Percentiles rank a stretch among this genome's conserved stretches.
Evolutionary conservation across 2,329 filamentous ascomycete genomes (phyloP).

Genomic region (Nemania abortiva): DNA sequence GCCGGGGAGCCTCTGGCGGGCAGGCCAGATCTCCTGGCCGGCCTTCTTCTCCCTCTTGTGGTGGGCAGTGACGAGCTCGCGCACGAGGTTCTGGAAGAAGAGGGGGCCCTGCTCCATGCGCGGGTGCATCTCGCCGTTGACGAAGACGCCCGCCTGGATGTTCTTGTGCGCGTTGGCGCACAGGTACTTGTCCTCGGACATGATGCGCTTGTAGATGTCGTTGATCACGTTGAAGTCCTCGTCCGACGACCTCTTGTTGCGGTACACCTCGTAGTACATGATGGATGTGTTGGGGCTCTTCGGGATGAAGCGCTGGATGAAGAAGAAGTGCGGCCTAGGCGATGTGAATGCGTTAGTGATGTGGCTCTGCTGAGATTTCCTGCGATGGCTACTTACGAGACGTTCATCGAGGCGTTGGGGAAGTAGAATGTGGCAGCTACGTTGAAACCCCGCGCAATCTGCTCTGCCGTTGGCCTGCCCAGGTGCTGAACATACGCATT

Average conservation of each 20-base stretch:
- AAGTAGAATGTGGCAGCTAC: constrained; percentile 41
- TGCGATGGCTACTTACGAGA: constrained; percentile 33
- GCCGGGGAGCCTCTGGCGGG: constrained; percentile 43
- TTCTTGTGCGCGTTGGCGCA: constrained; percentile 71
- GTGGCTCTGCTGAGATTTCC: neutral
- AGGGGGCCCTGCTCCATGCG: constrained; percentile 69
- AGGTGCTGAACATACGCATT: constrained; percentile 62
- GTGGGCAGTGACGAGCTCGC: constrained; percentile 62
- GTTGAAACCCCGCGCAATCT: constrained; percentile 39
- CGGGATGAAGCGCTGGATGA: constrained; percentile 73
- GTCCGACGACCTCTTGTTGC: constrained; percentile 70
- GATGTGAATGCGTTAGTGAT: constrained; percentile 56
- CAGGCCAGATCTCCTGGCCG: constrained; percentile 65
- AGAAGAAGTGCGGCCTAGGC: constrained; percentile 64
- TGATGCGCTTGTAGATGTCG: constrained; percentile 72
- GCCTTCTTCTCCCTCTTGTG: constrained; percentile 59
- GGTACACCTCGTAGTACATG: constrained; percentile 74
- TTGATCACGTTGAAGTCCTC: constrained; percentile 69
- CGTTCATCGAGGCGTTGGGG: constrained; percentile 41
- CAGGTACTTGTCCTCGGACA: constrained; percentile 73
- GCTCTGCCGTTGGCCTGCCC: constrained; percentile 38
- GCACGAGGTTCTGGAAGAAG: constrained; percentile 66
- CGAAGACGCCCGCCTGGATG: constrained; percentile 70
- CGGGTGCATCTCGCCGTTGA: constrained; percentile 73
- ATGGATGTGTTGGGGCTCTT: constrained; percentile 61